Conservation (phyloP, 2,329 filamentous ascomycete genomes). For the Fusarium xyrophilum region DNA sequence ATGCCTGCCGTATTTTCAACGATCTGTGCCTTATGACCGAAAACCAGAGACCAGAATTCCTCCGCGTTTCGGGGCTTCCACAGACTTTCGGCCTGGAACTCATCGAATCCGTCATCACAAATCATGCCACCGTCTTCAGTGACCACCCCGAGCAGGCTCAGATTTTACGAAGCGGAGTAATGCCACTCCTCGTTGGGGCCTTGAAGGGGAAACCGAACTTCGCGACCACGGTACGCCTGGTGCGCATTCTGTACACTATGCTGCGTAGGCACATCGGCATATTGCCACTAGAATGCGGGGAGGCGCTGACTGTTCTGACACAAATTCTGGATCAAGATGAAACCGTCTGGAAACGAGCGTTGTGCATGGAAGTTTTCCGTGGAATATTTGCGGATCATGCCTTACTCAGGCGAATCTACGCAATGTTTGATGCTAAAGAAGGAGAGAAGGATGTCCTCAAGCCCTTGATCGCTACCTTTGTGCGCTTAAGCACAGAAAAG, state of each 20-base stretch:
- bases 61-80: constrained; percentile 78
- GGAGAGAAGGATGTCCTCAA: constrained; percentile 79
- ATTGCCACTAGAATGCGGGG: constrained; percentile 79
- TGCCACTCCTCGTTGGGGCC: constrained; percentile 81
- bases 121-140: constrained; percentile 81
- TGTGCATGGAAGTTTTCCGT: constrained; percentile 91
- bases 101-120: constrained; percentile 87
- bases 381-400: constrained; percentile 83
- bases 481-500: constrained; percentile 91
- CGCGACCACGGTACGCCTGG: constrained; percentile 79
- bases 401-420: constrained; percentile 80
- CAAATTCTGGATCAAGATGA: constrained; percentile 89
- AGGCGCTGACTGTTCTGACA: constrained; percentile 80
- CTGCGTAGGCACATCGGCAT: constrained; percentile 79
- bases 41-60: constrained; percentile 80
- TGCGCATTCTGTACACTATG: constrained; percentile 83
- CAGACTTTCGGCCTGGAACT: constrained; percentile 88
- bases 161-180: constrained; percentile 76
- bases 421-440: constrained; percentile 76
- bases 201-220: constrained; percentile 82
- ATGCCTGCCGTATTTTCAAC: constrained; percentile 86
- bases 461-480: constrained; percentile 84
- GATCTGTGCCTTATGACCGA: constrained; percentile 90
- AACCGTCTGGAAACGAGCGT: constrained; percentile 81
- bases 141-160: constrained; percentile 81